Conservation (phyloP, 257 asterid genomes). For the Schizonepeta tenuifolia region DNA sequence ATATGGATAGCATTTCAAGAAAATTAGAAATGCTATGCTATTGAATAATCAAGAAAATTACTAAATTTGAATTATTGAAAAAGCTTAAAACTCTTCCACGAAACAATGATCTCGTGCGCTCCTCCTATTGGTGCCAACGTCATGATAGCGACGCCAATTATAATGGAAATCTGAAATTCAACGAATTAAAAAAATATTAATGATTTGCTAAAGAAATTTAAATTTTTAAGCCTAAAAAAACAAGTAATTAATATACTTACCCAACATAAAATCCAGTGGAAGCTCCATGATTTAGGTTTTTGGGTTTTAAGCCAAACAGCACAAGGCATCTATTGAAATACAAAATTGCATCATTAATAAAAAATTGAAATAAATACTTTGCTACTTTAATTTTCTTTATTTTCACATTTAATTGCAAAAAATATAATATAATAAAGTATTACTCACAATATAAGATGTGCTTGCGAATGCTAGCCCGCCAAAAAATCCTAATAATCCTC, state of each 20-base stretch:
- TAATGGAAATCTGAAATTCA: constrained; percentile 38
- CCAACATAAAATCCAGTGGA: constrained; percentile 47
- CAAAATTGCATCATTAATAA: background rate
- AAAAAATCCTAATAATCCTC: constrained; percentile 52
- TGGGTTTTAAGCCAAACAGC: constrained; percentile 38
- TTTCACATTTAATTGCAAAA: background rate
- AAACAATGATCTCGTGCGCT: constrained; percentile 31
- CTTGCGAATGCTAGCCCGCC: constrained; percentile 52
- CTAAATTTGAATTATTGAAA: constrained; percentile 29
- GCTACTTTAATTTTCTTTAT: too few relatives aligned
- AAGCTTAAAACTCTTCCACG: constrained; percentile 29
- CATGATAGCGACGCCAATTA: constrained; percentile 35
- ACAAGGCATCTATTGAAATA: constrained; percentile 39
- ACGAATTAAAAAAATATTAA: background rate
- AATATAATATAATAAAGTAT: background rate
- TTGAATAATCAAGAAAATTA: background rate
- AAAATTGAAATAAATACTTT: background rate
- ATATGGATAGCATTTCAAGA: background rate
- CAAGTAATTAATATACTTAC: constrained; percentile 23
- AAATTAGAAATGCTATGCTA: constrained; percentile 3
- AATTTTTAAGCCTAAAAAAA: background rate
- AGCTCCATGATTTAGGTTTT: constrained; percentile 40
- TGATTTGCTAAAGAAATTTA: background rate
- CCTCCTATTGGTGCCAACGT: constrained; percentile 50
- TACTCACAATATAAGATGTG: constrained; percentile 45